Conservation (phyloP, 2,329 filamentous ascomycete genomes). For the Chaetomium strumarium region DNA sequence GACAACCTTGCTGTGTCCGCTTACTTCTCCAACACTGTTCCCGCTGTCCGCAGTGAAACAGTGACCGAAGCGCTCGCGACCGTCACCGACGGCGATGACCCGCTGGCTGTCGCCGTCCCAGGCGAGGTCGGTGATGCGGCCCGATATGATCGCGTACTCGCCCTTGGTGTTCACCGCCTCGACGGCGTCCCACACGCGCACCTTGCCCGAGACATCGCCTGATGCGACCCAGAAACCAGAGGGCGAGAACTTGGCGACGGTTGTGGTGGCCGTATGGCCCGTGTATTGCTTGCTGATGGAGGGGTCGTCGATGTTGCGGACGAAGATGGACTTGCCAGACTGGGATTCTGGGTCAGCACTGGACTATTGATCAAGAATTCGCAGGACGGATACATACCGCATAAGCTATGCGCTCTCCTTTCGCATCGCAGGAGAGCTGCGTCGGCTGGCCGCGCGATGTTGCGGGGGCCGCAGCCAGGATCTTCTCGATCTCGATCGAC, state of each 20-base stretch:
- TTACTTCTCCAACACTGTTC: constrained; percentile 92
- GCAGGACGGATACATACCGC: constrained; percentile 54
- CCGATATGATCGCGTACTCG: constrained; percentile 91
- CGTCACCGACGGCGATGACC: constrained; percentile 92
- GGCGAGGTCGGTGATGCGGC: constrained; percentile 90
- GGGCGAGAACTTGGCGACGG: constrained; percentile 88
- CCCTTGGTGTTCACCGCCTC: constrained; percentile 82
- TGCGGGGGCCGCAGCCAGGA: constrained; percentile 78
- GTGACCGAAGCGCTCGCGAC: constrained; percentile 86
- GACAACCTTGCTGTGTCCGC: constrained; percentile 82
- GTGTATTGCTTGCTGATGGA: constrained; percentile 83
- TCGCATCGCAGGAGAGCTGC: constrained; percentile 78
- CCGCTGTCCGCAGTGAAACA: constrained; percentile 94
- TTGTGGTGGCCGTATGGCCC: constrained; percentile 80
- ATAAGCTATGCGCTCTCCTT: constrained; percentile 89
- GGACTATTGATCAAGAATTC: neutral
- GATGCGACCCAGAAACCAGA: constrained; percentile 93
- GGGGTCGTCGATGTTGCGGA: constrained; percentile 89
- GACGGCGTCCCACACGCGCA: constrained; percentile 89
- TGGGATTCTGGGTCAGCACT: constrained; percentile 31
- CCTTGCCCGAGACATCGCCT: constrained; percentile 76
- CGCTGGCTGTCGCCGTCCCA: constrained; percentile 98
- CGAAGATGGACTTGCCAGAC: constrained; percentile 95
- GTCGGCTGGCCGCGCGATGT: constrained; percentile 84
- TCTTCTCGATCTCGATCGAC: constrained; percentile 57